A percentile compares a stretch with the other conserved stretches of the same genome.
Evolutionary conservation across 2,329 filamentous ascomycete species (phyloP).

Genomic region (Fusarium phyllophilum): DNA sequence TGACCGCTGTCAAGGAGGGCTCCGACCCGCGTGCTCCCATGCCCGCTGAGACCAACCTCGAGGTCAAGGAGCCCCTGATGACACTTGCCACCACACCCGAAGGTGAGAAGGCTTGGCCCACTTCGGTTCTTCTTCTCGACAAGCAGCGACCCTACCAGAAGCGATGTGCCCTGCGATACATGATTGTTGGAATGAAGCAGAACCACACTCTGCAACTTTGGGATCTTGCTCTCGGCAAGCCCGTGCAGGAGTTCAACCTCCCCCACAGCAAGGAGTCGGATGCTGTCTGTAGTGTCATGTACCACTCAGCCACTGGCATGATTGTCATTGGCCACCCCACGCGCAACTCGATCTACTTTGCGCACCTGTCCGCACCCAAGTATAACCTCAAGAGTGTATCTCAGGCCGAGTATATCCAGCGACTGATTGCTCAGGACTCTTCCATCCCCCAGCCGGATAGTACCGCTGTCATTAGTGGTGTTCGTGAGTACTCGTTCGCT

Average conservation of each 20-base stretch:
- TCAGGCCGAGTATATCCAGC: conserved; percentile 88
- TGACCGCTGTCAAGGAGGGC: conserved; percentile 67
- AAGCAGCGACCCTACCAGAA: conserved; percentile 95
- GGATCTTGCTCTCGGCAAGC: conserved; percentile 95
- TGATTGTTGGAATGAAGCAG: conserved; percentile 98
- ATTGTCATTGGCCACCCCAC: conserved; percentile 96
- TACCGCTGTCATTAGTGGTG: conserved; percentile 96
- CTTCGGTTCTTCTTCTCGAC: conserved; percentile 94
- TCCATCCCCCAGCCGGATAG: conserved; percentile 86
- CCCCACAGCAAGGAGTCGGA: conserved; percentile 96
- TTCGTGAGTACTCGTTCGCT: conserved; percentile 92
- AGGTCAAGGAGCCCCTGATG: conserved; percentile 86
- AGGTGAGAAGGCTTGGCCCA: conserved; percentile 95
- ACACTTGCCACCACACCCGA: conserved; percentile 88
- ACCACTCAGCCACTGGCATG: conserved; percentile 91
- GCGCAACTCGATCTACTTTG: conserved; percentile 96
- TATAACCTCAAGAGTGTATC: conserved; percentile 86
- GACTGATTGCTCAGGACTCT: conserved; percentile 76
- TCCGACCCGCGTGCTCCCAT: conserved; percentile 62
- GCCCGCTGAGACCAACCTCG: conserved; percentile 69
- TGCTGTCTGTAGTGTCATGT: conserved; percentile 96
- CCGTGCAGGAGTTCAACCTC: conserved; percentile 96
- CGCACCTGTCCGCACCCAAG: conserved; percentile 92
- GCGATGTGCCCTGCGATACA: conserved; percentile 88
- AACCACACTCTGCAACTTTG: conserved; percentile 98